Evolutionary conservation across 75 land plant species (phyloP).

Genomic region (Selaginella tamariscina): DNA sequence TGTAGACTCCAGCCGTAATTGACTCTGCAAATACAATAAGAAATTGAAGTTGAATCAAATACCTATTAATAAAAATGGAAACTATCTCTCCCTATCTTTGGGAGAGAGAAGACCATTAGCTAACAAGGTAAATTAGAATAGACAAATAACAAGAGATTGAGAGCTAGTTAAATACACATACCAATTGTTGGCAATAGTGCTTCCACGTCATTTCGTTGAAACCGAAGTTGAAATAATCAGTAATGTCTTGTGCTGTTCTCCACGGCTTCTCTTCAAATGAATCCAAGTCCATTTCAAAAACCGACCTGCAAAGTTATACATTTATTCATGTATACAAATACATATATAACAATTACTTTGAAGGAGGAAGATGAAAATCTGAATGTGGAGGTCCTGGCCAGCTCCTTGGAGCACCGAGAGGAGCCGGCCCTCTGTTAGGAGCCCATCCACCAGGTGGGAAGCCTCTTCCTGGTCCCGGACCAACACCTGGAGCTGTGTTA

Average conservation of each 20-base stretch:
- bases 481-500: neutral
- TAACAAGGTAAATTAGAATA: neutral
- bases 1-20: conserved; percentile 76
- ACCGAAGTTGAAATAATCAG: conserved; percentile 90
- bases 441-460: neutral
- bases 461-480: neutral
- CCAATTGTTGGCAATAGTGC: conserved; percentile 80
- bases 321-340: neutral
- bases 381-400: neutral
- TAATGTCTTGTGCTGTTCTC: conserved; percentile 64
- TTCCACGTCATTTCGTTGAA: conserved; percentile 87
- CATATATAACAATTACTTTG: no score
- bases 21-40: conserved; percentile 52
- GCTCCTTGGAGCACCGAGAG: neutral
- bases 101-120: no score
- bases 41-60: neutral
- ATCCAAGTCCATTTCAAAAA: conserved; percentile 92
- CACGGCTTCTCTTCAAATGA: conserved; percentile 88
- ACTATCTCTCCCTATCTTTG: neutral
- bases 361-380: neutral
- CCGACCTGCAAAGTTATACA: conserved; percentile 43
- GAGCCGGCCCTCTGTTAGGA: neutral
- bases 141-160: no score
- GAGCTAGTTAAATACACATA: no score
- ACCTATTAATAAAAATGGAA: neutral